Evolutionary conservation across 1,284 basidiomycete genomes (phyloP), one percentile per base, ranked within the genome.

Genomic region (Ceratobasidium sp.): DNA sequence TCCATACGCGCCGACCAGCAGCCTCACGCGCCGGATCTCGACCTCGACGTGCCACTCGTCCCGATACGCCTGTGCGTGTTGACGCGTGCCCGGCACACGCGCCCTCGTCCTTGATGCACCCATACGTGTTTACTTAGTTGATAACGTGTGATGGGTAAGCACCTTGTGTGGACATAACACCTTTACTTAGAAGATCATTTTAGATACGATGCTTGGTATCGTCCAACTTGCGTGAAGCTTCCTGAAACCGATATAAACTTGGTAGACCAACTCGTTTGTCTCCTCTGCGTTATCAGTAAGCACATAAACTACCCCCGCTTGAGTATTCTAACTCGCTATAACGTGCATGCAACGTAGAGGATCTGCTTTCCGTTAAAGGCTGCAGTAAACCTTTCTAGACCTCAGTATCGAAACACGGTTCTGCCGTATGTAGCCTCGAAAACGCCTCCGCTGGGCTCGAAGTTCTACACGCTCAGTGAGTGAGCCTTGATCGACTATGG

Each of bases 131-230:
- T n/a, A n/a, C n/a, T n/a, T n/a, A n/a, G n/a, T n/a, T n/a, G n/a
- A n/a, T n/a, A n/a, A n/a, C n/a, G n/a, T n/a, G n/a, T n/a, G n/a
- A n/a, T n/a, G n/a, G n/a, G n/a, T n/a, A n/a, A n/a, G n/a, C n/a
- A n/a, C n/a, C n/a, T n/a, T n/a, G n/a, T n/a, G n/a, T n/a, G n/a
- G n/a, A n/a, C n/a, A n/a, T n/a, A n/a, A n/a, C n/a, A n/a, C n/a
- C n/a, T n/a, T n/a, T n/a, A n/a, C n/a, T n/a, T n/a, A n/a, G n/a
- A n/a, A n/a, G n/a, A n/a, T 54, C 5, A 19, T 3, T 4, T 33
- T 78, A 94, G 93, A 36, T 95, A 94, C 81, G 94, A 95, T 80
- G 92, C 94, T 77, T 96, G 94, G 94, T 96, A 94, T 80, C 94
- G 96, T 79, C 92, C 92, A 0, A 86, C 88, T 67, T 96, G 94